Evolutionary conservation across 2,329 filamentous ascomycete species (phyloP), one percentile per base, ranked within the genome.

Genomic region (Xylariaceae sp.): DNA sequence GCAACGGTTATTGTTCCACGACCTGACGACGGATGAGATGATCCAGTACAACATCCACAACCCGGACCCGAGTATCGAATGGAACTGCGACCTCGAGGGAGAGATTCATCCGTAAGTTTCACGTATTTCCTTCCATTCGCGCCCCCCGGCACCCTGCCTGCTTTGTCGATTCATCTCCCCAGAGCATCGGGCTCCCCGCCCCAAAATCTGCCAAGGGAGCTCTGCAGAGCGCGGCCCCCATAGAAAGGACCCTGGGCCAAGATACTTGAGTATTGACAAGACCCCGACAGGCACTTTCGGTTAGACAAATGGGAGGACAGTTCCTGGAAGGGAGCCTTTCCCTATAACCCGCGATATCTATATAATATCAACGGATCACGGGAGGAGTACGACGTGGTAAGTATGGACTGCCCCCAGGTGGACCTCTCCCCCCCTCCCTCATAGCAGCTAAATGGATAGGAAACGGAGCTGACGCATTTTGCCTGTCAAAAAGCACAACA

Each of bases 11-110:
- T 1, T 53, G 0, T 40, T 53, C 8, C 3, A n/a, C 1, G 47
- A 46, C n/a, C 2, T 49, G 30, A 54, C 51, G 13, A 52, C 45
- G 1, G 53, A 56, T 26, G 53, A 56, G 29, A 25, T 54, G 9
- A 35, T 52, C 10, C n/a, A 34, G 3, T 12, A 38, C 1, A 41
- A 44, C 15, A 19, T 42, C 8, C 33, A 46, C 10, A 44, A 36
- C 18, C 45, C 47, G 40, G n/a, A n/a, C 12, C 24, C 24, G 5
- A 6, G 5, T 26, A 14, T 11, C 5, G 6, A 7, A 26, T 11
- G 12, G 6, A 14, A 8, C 15, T 7, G n/a, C 15, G 12, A 5
- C 5, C 24, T 26, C 24, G 5, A 7, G 6, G n/a, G n/a, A 6
- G 12, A 26, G 1, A 33, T 55, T 28, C 44, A 52, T 25, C 13